Conservation (phyloP, 192 early-diverging fungal genomes). For the Thamnidium elegans region DNA sequence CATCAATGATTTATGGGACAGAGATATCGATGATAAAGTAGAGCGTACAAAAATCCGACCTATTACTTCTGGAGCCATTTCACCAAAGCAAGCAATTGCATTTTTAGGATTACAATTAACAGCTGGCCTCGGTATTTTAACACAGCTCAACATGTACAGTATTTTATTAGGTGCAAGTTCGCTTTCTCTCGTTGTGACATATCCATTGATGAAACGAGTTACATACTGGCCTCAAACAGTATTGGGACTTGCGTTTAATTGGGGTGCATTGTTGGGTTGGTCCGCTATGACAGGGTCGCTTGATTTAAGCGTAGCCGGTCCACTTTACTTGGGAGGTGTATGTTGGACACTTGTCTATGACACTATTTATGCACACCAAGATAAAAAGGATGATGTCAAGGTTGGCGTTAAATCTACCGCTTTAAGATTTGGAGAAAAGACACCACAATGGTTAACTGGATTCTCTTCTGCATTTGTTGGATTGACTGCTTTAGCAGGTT, state of each 20-base stretch:
- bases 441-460: constrained; percentile 61
- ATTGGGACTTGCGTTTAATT: constrained; percentile 90
- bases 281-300: constrained; percentile 69
- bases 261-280: constrained; percentile 89
- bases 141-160: constrained; percentile 86
- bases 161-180: constrained; percentile 82
- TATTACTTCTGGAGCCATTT: constrained; percentile 74
- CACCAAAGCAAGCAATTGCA: constrained; percentile 61
- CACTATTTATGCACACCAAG: constrained; percentile 96
- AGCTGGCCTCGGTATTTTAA: constrained; percentile 77
- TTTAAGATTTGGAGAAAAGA: constrained; percentile 73
- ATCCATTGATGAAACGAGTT: constrained; percentile 94
- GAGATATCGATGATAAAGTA: constrained; percentile 83
- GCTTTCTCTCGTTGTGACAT: constrained; percentile 70
- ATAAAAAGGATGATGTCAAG: constrained; percentile 85
- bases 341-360: constrained; percentile 96
- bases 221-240: constrained; percentile 95
- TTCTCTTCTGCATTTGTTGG: constrained; percentile 73
- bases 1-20: constrained; percentile 96
- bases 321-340: constrained; percentile 82
- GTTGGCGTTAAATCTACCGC: constrained; percentile 93
- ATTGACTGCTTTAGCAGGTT: constrained; percentile 69
- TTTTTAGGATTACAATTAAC: constrained; percentile 81
- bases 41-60: constrained; percentile 81
- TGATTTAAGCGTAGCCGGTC: constrained; percentile 70